Evolutionary conservation across 176 grass and related monocot genomes (phyloP), one percentile per base, ranked within the genome.

Genomic region (Aechmea fasciata): DNA sequence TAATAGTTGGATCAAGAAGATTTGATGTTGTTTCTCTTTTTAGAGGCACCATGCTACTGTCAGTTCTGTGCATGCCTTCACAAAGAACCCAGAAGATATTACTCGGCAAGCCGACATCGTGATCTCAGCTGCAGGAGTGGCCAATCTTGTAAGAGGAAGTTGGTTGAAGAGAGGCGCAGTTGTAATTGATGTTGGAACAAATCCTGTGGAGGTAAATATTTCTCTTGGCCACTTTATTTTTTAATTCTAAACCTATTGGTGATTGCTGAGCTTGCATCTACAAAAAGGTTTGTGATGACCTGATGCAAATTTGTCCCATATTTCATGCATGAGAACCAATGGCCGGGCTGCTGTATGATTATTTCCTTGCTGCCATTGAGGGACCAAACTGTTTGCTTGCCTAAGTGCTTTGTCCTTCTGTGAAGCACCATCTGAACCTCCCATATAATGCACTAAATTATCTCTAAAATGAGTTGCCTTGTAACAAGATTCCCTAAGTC

Each of bases 161-260:
- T 90, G 93, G 93, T 74, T 97, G 71, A 92, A 97, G 77, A 62
- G 74, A 87, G 93, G 93, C 12, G 67, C 81, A 68, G 76, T 87
- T 71, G 89, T 97, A 52, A 97, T 97, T 70, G 93, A 97, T 79
- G 93, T 97, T 65, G 93, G 93, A 54, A 97, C 93, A 51, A 96
- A 85, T 81, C 86, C 93, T 54, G 62, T 97, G 4, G 93, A 97
- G 86, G 92, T 96, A 83, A 80, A 55, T 3, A 11, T 41, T 9
- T 61, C 7, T 61, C 55, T 22, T 61, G 15, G 55, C 55, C 55
- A 59, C 54, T 59, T 14, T 59, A 59, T 59, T 59, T 59, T 10
- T 59, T 41, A 41, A 59, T 19, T 59, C 14, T 10, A 61, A 19
- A 61, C 33, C 13, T 15, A 47, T 11, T 67, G 8, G 48, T 67